These are phyloP conservation scores for Croton laevigatus DNA, from an alignment of 441 rosid genomes.

Conservation along the genomic window DNA sequence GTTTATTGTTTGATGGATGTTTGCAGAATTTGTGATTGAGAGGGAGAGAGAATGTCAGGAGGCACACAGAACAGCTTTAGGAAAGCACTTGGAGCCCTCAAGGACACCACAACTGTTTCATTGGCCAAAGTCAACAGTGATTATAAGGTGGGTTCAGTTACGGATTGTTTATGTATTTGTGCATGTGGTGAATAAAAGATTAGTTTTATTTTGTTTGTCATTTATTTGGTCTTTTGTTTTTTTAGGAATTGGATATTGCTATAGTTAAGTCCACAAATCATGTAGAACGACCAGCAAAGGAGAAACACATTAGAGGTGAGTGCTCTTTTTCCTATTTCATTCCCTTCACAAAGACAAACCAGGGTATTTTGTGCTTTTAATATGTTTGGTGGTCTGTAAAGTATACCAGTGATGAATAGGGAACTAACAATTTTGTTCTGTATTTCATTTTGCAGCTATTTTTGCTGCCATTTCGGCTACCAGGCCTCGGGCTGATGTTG, in stretches of 20 bases:
- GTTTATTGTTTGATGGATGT: conserved; percentile 15
- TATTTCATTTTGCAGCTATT: conserved; percentile 58
- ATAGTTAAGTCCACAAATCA: conserved; percentile 94
- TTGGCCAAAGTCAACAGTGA: conserved; percentile 97
- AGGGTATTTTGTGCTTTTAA: background rate
- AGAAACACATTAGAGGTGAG: conserved; percentile 77
- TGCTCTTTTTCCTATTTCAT: conserved; percentile 2
- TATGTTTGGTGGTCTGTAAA: conserved; percentile 2
- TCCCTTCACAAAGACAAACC: background rate
- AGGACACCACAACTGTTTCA: conserved; percentile 93
- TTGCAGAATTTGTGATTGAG: conserved; percentile 42
- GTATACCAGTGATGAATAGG: conserved; percentile 2
- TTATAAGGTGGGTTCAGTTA: conserved; percentile 56
- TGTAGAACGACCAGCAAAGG: conserved; percentile 85
- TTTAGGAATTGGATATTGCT: conserved; percentile 88
- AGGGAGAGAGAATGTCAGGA: conserved; percentile 67
- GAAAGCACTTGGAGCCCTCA: conserved; percentile 95
- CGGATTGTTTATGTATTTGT: background rate
- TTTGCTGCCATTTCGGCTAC: conserved; percentile 92
- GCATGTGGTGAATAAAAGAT: background rate
- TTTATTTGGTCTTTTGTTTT: conserved; percentile 9
- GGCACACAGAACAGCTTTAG: conserved; percentile 86
- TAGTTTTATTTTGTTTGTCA: conserved; percentile 13
- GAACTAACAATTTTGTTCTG: conserved; percentile 15
- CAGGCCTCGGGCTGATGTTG: conserved; percentile 98